Conservation (phyloP, 2,329 filamentous ascomycete genomes). For the Verticillium longisporum region DNA sequence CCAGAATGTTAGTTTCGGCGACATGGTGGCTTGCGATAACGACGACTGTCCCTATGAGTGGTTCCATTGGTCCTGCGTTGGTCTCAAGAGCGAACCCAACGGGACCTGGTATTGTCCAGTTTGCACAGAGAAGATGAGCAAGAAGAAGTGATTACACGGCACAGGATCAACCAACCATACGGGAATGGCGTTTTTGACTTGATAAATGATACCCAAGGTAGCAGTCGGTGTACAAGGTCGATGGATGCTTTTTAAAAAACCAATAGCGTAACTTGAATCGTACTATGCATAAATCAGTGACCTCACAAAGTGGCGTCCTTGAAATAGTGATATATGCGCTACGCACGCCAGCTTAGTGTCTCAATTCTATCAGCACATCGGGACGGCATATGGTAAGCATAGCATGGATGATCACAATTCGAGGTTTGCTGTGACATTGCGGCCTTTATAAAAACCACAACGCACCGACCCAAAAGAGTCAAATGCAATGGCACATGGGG, state of each 20-base stretch:
- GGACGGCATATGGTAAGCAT: background rate
- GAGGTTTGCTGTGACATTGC: no score
- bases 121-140: slow-evolving; percentile 48
- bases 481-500: background rate
- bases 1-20: slow-evolving; percentile 75
- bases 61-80: slow-evolving; percentile 78
- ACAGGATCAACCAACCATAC: background rate
- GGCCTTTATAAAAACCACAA: background rate
- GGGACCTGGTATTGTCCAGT: slow-evolving; percentile 63
- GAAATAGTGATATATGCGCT: no score
- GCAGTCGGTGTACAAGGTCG: background rate
- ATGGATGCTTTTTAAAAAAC: background rate
- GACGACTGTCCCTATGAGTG: slow-evolving; percentile 74
- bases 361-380: no score
- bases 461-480: background rate
- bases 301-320: no score
- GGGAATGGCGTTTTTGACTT: background rate
- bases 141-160: slow-evolving; percentile 20
- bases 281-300: background rate
- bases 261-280: background rate
- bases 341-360: no score
- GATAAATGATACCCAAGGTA: slow-evolving; percentile 6
- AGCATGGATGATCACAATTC: background rate
- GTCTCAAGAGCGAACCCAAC: slow-evolving; percentile 60
- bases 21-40: slow-evolving; percentile 88